Percentiles rank a stretch among this genome's conserved stretches.
These are phyloP conservation scores for Eutypa lata DNA, from an alignment of 2,329 filamentous ascomycete genomes.

Conservation along the genomic window DNA sequence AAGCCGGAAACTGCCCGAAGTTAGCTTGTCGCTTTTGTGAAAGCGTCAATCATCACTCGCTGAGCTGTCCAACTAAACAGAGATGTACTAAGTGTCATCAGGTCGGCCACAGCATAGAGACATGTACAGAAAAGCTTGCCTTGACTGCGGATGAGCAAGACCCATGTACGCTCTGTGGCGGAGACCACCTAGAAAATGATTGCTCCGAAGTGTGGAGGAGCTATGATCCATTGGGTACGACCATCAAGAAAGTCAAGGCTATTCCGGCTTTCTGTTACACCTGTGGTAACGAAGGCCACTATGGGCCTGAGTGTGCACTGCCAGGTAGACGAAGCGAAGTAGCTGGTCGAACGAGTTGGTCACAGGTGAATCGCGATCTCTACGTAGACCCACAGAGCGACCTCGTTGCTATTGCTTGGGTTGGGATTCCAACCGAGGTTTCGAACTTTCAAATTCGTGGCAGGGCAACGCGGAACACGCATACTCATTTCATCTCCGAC, in stretches of 20 bases:
- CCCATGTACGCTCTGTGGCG: constrained; percentile 60
- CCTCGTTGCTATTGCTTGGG: constrained; percentile 34
- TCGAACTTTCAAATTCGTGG: constrained; percentile 24
- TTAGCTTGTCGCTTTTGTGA: constrained; percentile 48
- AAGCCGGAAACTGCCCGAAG: constrained; percentile 40
- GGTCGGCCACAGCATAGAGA: constrained; percentile 51
- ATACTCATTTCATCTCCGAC: constrained; percentile 29
- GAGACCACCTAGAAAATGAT: constrained; percentile 55
- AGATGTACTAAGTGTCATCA: constrained; percentile 61
- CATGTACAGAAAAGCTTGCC: constrained; percentile 56
- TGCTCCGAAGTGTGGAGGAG: constrained; percentile 62
- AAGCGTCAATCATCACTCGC: constrained; percentile 42
- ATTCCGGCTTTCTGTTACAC: constrained; percentile 53
- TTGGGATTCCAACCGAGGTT: constrained; percentile 3
- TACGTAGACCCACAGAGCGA: constrained; percentile 47
- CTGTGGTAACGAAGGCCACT: constrained; percentile 55
- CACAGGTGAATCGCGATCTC: constrained; percentile 41
- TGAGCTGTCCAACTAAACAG: constrained; percentile 46
- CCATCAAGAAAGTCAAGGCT: constrained; percentile 44
- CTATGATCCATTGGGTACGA: constrained; percentile 40
- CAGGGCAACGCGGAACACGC: constrained; percentile 21
- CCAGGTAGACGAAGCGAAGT: constrained; percentile 17
- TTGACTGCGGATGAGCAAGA: constrained; percentile 50
- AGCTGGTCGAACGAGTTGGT: constrained; percentile 48
- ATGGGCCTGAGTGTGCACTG: constrained; percentile 51